Percentiles rank a stretch among this genome's conserved stretches.
Evolutionary conservation across 331 rosid genomes (phyloP).

Genomic region (Malus hybrid): DNA sequence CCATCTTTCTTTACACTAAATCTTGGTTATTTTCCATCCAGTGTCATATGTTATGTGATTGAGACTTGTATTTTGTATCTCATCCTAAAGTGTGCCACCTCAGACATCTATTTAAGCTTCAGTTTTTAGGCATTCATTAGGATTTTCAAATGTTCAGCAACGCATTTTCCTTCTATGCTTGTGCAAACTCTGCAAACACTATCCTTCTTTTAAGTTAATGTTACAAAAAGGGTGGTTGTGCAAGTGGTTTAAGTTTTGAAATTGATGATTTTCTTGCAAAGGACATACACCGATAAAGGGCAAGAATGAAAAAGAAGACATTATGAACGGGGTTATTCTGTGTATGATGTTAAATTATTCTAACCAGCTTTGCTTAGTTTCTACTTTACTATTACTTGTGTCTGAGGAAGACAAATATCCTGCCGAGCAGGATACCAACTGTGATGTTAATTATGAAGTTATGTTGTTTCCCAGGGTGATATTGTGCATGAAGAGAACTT

Average conservation of each 20-base stretch:
- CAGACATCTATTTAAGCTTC: not conserved
- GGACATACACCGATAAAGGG: not conserved
- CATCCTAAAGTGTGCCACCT: not conserved
- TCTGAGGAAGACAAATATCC: not conserved
- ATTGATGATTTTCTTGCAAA: not conserved
- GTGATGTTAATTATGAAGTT: not conserved
- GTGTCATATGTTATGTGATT: not conserved
- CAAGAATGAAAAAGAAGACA: not conserved
- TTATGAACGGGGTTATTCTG: not conserved
- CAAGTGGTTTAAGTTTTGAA: not conserved
- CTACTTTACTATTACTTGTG: not conserved
- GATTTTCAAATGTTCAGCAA: not conserved
- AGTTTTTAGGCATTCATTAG: not conserved
- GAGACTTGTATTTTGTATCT: not conserved
- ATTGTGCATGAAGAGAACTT: slow-evolving; percentile 24
- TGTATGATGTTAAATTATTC: not conserved
- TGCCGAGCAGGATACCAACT: not conserved
- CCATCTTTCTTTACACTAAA: not conserved
- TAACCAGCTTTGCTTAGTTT: not conserved
- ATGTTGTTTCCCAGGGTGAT: slow-evolving; percentile 37
- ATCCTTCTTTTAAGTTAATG: not conserved
- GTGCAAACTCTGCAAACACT: not conserved
- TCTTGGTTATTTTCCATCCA: not conserved
- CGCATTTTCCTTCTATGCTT: not conserved
- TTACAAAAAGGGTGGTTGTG: not conserved